Evolutionary conservation across 768 basidiomycete genomes (phyloP), one percentile per base, ranked within the genome.

Genomic region (Leccinum sublutescens): DNA sequence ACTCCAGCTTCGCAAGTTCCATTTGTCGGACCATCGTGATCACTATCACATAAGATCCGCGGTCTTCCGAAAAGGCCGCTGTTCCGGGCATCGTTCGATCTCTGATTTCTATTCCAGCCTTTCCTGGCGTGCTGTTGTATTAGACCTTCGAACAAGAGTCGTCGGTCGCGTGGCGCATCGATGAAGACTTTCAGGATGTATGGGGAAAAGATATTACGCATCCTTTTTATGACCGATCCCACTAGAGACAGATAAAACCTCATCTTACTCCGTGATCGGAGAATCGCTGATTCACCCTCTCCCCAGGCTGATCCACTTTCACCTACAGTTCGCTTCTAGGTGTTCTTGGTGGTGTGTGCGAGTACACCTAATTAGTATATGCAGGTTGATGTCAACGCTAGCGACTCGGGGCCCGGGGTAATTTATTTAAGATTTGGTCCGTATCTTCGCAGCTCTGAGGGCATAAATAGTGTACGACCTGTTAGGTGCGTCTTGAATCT

Each of bases 51-150:
- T 78, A 89, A 86, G 70, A 76, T 89, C 23, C 82, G 89, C 23
- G 89, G 86, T 63, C 77, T 91, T 33, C 62, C 79, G 1, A 88
- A 88, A 65, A 89, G 91, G 68, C 76, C 80, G 0, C 76, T 83
- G 0, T 92, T 92, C 71, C 92, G 89, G 89, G 76, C 79, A 8
- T 84, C 85, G 1, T 90, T 92, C 64, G 89, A 90, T 17, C 71
- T 88, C 23, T 91, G 88, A 87, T 89, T 89, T 72, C 65, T 76
- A 14, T 91, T 84, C 56, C 64, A 74, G 49, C 86, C 86, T 5
- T 80, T 87, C 4, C 72, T 85, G 15, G 67, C 67, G 12, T 73
- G 31, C 27, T 6, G 8, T 8, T 38, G 40, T 9, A 19, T 38
- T 50, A 17, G 5, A 23, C 15, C 12, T 29, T 25, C 29, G 43